Evolutionary conservation across 306 rosid species (phyloP).

Genomic region (Sechiopsis laciniata): DNA sequence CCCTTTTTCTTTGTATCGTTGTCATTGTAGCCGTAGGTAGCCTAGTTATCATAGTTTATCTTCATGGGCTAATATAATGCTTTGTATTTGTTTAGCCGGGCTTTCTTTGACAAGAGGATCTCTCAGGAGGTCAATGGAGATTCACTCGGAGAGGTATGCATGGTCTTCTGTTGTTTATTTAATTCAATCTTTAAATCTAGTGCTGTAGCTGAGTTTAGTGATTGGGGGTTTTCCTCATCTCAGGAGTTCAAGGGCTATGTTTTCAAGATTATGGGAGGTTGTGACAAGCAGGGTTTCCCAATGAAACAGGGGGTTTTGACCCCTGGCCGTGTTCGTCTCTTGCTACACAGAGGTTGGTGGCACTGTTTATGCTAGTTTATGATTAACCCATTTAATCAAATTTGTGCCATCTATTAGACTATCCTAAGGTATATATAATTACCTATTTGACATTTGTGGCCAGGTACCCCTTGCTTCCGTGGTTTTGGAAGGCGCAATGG

Average conservation of each 20-base stretch:
- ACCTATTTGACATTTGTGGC: background rate
- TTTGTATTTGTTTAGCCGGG: conserved; percentile 32
- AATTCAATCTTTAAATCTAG: background rate
- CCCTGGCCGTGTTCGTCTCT: conserved; percentile 47
- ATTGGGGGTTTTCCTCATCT: background rate
- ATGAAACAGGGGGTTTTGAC: conserved; percentile 62
- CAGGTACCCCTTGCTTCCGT: conserved; percentile 64
- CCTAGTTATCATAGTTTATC: background rate
- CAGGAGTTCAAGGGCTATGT: conserved; percentile 57
- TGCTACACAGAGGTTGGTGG: conserved; percentile 42
- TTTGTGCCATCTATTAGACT: background rate
- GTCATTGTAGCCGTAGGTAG: background rate
- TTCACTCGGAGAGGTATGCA: conserved; percentile 48
- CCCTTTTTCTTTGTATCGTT: background rate
- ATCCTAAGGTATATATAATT: too few relatives aligned
- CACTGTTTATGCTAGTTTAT: background rate
- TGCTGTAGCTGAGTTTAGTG: background rate
- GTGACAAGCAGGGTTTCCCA: conserved; percentile 59
- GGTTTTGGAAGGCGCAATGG: conserved; percentile 58
- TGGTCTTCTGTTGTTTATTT: background rate
- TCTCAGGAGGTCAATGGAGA: conserved; percentile 61
- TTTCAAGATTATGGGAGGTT: conserved; percentile 54
- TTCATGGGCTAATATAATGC: background rate
- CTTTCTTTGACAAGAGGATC: conserved; percentile 55
- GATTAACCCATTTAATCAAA: background rate